Percentiles rank a stretch among this genome's conserved stretches.
Conservation (phyloP, 108 stramenopile species). For the Phaeodactylum tricornutum region DNA sequence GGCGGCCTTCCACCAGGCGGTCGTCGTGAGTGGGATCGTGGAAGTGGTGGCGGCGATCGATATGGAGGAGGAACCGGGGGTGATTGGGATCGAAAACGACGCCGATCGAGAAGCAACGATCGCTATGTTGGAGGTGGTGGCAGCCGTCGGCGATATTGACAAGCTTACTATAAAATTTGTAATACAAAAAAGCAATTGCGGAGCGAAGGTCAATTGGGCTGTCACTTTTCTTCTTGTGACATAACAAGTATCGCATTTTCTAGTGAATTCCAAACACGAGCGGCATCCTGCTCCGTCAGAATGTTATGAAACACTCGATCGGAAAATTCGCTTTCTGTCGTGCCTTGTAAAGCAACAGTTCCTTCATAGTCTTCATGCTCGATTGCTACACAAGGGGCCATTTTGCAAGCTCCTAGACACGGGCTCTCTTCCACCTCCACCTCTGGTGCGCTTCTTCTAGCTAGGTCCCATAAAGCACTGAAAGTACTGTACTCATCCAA, state of each 20-base stretch:
- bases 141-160: conserved; percentile 7
- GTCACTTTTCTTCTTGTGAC: conserved; percentile 33
- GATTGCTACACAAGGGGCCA: conserved; percentile 66
- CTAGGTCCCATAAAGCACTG: conserved; percentile 40
- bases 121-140: neutral
- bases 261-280: conserved; percentile 57
- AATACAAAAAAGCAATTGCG: too few species aligned
- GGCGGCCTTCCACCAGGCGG: conserved; percentile 15
- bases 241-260: conserved; percentile 46
- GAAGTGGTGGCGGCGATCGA: conserved; percentile 1
- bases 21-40: conserved; percentile 8
- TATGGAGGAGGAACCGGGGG: neutral
- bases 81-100: conserved; percentile 13
- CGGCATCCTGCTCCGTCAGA: conserved; percentile 45
- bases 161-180: neutral
- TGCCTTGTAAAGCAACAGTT: conserved; percentile 62
- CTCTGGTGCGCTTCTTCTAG: conserved; percentile 8
- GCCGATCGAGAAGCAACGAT: too few species aligned
- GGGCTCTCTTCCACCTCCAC: conserved; percentile 58
- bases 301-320: conserved; percentile 49
- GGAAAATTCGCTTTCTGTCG: conserved; percentile 47
- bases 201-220: too few species aligned
- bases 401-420: conserved; percentile 67
- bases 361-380: conserved; percentile 75
- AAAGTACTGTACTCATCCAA: conserved; percentile 54